phyloP scores from a whole-genome alignment of 225 moss, liverwort and hornwort species.

The Asterella californica region DNA sequence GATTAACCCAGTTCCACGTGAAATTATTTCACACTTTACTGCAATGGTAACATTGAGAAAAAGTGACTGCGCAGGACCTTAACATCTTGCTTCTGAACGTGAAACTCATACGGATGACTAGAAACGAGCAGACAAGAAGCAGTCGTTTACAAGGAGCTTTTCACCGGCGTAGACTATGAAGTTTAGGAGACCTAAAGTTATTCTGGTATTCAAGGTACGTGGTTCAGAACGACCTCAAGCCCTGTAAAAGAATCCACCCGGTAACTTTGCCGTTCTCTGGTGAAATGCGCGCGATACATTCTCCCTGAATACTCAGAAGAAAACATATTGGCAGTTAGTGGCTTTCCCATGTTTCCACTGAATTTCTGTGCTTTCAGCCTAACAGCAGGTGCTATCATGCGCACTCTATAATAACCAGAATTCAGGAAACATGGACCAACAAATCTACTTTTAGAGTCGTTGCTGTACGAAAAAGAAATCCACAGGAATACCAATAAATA shows the following conservation, averaged over 20 bases:
- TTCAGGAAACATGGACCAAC: not conserved
- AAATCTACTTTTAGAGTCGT: not conserved
- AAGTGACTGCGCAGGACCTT: too few relatives aligned
- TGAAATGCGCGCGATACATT: constrained; percentile 87
- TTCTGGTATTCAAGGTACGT: not conserved
- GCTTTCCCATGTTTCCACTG: not conserved
- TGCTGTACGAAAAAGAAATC: not conserved
- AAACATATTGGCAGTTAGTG: not conserved
- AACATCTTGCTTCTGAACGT: too few relatives aligned
- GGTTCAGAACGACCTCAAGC: constrained; percentile 57
- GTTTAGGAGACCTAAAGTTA: not conserved
- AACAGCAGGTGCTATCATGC: not conserved
- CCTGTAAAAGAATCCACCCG: constrained; percentile 93
- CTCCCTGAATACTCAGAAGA: constrained; percentile 54
- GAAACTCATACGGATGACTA: too few relatives aligned
- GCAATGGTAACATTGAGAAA: too few relatives aligned
- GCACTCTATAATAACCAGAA: not conserved
- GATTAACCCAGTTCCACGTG: not conserved
- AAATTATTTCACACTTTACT: too few relatives aligned
- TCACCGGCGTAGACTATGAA: not conserved
- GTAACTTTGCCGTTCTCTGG: constrained; percentile 74
- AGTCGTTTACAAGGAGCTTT: not conserved
- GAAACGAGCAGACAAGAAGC: not conserved
- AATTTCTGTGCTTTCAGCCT: not conserved
- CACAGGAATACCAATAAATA: not conserved